phyloP scores from a whole-genome alignment of 768 basidiomycete genomes.

The Agrocybe pediades region DNA sequence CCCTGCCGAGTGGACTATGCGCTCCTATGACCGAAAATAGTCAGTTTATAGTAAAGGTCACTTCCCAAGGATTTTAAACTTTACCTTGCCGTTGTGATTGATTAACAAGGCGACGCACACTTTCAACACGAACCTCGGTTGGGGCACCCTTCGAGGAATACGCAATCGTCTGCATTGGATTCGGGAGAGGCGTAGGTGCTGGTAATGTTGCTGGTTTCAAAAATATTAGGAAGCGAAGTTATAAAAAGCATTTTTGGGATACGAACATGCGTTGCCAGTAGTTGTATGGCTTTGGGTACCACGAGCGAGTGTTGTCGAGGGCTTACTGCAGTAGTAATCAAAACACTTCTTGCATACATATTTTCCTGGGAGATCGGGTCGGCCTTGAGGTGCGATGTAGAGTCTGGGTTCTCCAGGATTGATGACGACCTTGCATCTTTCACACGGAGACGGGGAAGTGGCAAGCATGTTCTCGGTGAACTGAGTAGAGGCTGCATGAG shows the following conservation, averaged over 20 bases:
- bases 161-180: no score
- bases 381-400: not conserved
- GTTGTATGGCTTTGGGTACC: no score
- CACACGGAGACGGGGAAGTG: not conserved
- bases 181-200: no score
- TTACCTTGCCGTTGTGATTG: no score
- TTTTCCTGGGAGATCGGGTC: not conserved
- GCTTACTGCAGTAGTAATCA: not conserved
- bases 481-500: not conserved
- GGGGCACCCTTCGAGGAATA: no score
- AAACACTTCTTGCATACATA: constrained; percentile 3
- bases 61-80: not conserved
- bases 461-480: not conserved
- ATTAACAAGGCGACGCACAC: no score
- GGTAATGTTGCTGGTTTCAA: no score
- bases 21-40: not conserved
- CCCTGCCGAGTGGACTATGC: constrained; percentile 1
- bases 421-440: not conserved
- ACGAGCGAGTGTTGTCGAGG: no score
- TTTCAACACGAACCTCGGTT: no score
- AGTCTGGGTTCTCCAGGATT: not conserved
- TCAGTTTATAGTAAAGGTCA: not conserved
- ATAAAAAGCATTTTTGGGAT: no score
- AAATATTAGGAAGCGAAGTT: no score
- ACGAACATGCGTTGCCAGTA: no score